Base-by-base conservation (phyloP, 1,139 yeast species). In the Yamadazyma friedrichii region DNA sequence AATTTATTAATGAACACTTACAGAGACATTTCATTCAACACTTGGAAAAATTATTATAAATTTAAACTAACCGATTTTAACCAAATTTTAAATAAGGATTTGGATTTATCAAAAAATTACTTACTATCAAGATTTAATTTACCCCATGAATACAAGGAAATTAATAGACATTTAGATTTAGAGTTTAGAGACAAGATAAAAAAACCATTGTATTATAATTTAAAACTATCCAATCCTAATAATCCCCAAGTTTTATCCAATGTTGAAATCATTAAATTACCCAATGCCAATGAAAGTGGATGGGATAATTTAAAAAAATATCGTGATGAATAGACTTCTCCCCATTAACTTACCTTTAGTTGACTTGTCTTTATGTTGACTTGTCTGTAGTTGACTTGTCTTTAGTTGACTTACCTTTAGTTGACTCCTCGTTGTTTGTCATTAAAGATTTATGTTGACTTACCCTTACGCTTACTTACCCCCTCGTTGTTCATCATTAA, bases 271-370 rank as follows among this genome's bases (percentile, higher is more conserved):
- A 58, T 72, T 28, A 70, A 68, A 52, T 59, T 72, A 35, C 78
- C 78, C 2, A 72, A 71, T 51, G 64, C 74, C 17, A 72, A 72
- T 46, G 57, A 68, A n/a, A 43, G 72, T 37, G 78, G 71, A 2
- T 72, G 77, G 78, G 77, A 70, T 43, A 72, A 72, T 45, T 53
- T 72, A 41, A 61, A 63, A 42, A 69, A 67, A 50, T 71, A 61
- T 45, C 58, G 58, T 38, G 46, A 50, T 30, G 30, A 33, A 22
- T 33, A 37, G 17, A 20, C 8, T 34, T 35, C 12, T 20, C 24
- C 8, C 8, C 8, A 24, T 9, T 33, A 11, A 15, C 8, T n/a
- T n/a, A n/a, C n/a, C n/a, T n/a, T n/a, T n/a, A n/a, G n/a, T n/a
- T n/a, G n/a, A n/a, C n/a, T n/a, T n/a, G n/a, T n/a, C n/a, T n/a